phyloP scores from a whole-genome alignment of 179 eudicot genomes.

The Silene noctiflora region DNA sequence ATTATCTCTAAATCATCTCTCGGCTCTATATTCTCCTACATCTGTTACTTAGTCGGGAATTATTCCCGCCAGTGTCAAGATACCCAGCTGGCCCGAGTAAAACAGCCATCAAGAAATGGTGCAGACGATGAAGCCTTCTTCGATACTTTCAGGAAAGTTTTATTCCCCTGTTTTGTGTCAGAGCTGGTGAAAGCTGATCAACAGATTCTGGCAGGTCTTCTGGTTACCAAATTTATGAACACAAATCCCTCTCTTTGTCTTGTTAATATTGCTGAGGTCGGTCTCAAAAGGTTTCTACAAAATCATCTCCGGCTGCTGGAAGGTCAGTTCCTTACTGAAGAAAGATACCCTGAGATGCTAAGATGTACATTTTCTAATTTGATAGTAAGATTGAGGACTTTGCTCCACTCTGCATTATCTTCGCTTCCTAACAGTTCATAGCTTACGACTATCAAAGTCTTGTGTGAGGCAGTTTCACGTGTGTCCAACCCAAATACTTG shows the following conservation, averaged over 20 bases:
- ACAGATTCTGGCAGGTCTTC: conserved; percentile 76
- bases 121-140: conserved; percentile 23
- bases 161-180: conserved; percentile 69
- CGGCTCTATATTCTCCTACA: conserved; percentile 61
- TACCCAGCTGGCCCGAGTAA: conserved; percentile 33
- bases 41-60: conserved; percentile 70
- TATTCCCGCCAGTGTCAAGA: conserved; percentile 70
- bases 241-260: conserved; percentile 73
- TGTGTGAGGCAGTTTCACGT: too few relatives aligned
- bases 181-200: conserved; percentile 88
- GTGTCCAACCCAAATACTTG: neutral
- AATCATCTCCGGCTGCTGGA: conserved; percentile 46
- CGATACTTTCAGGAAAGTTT: conserved; percentile 43
- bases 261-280: conserved; percentile 73
- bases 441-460: neutral
- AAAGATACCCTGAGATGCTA: conserved; percentile 34
- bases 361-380: conserved; percentile 43
- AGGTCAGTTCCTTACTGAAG: conserved; percentile 27
- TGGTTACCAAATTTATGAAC: conserved; percentile 84
- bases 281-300: conserved; percentile 56
- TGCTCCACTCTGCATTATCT: conserved; percentile 53
- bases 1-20: conserved; percentile 54
- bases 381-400: conserved; percentile 36
- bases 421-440: conserved; percentile 36
- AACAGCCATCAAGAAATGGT: conserved; percentile 18